Base-by-base conservation (phyloP, 768 basidiomycete species). In the Hygrophoropsis aurantiaca region DNA sequence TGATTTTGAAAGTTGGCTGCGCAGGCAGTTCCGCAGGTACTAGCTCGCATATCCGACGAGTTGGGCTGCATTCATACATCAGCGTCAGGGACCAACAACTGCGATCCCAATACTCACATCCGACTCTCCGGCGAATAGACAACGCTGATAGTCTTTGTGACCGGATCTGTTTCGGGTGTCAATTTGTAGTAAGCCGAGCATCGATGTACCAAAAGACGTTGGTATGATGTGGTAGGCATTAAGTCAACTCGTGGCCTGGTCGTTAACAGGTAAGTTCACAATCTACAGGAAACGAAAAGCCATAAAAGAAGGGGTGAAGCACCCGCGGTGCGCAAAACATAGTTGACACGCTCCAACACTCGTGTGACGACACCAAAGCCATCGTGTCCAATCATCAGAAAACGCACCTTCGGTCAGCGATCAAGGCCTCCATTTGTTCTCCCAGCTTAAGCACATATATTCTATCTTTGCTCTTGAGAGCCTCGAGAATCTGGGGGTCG, bases 361-460 rank as follows among this genome's bases (percentile, higher is more conserved):
- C 49, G 24, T 36, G 44, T 45, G 44, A 35, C 21, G 44, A 36
- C 47, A 38, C 37, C 38, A 33, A 11, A 30, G 11, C 9, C n/a
- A 24, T 23, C 7, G 44, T 11, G 47, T 30, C 48, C 26, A 19
- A 37, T 21, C 26, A 46, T 24, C 26, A 50, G 35, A 21, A 25
- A 20, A 76, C 84, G 48, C 52, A 87, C 89, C 78, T 81, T 58
- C 76, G 80, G 62, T 90, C 89, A 50, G 68, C 77, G 58, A 93
- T 88, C 61, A 93, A 75, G 42, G 70, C 67, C 70, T 93, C 90
- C 80, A 93, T 88, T 54, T 73, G 75, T 71, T 93, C 91, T 49
- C 88, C 90, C n/a, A 93, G 78, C 73, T 87, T 91, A 58, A 93
- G 72, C 39, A 93, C 89, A 65, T 84, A 93, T 52, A 93, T 75